A percentile compares a stretch with the other conserved stretches of the same genome.
Conservation (phyloP, 441 rosid species). For the Adansonia madagascariensis region DNA sequence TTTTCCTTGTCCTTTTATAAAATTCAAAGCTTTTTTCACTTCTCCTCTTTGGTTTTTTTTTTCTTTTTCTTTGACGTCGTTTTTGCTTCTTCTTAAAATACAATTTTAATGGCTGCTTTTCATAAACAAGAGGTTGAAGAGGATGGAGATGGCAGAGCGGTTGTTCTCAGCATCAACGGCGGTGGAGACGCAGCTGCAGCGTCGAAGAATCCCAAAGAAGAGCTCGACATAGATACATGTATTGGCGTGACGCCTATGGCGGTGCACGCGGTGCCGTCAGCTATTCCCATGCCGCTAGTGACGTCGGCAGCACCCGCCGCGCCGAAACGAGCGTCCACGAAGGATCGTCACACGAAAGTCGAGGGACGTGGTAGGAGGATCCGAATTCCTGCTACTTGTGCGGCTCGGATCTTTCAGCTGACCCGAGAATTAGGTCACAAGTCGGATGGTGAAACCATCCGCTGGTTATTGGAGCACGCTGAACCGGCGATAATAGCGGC, state of each 20-base stretch:
- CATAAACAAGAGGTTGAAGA: constrained; percentile 45
- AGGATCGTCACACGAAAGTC: constrained; percentile 74
- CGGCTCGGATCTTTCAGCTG: constrained; percentile 67
- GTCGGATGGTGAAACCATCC: constrained; percentile 72
- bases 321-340: constrained; percentile 57
- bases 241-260: constrained; percentile 39
- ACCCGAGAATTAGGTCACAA: constrained; percentile 70
- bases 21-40: background rate
- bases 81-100: background rate
- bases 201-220: constrained; percentile 34
- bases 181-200: constrained; percentile 14
- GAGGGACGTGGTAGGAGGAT: constrained; percentile 77
- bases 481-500: constrained; percentile 74
- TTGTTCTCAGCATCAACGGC: constrained; percentile 45
- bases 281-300: constrained; percentile 35
- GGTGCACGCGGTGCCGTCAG: constrained; percentile 42
- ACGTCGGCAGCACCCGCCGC: constrained; percentile 37
- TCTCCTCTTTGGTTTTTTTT: background rate
- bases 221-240: constrained; percentile 39
- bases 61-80: background rate
- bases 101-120: constrained; percentile 41
- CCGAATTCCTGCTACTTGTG: constrained; percentile 78
- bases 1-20: background rate
- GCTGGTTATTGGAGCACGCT: constrained; percentile 68
- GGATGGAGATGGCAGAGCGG: constrained; percentile 33